These are phyloP conservation scores for Melanopsichium pennsylvanicum DNA, from an alignment of 1,284 basidiomycete genomes.

Conservation along the genomic window DNA sequence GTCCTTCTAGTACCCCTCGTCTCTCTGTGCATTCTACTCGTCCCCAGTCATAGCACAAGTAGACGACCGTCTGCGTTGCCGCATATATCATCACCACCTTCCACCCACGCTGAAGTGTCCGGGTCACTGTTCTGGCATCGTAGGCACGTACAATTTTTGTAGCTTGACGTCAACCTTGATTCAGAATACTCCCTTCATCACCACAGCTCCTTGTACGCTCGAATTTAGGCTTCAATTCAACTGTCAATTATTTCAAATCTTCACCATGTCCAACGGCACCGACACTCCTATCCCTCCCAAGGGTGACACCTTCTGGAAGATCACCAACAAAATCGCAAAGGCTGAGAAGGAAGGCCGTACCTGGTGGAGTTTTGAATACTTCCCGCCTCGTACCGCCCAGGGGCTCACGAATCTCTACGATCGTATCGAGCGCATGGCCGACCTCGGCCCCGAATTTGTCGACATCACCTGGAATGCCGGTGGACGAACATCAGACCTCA, in stretches of 20 bases:
- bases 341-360: constrained; percentile 62
- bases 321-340: constrained; percentile 64
- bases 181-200: constrained; percentile 37
- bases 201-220: constrained; percentile 4
- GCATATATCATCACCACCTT: constrained; percentile 2
- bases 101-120: constrained; percentile 17
- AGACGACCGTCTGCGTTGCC: constrained; percentile 1
- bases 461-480: constrained; percentile 99
- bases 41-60: not conserved
- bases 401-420: constrained; percentile 71
- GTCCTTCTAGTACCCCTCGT: no score
- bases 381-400: constrained; percentile 93
- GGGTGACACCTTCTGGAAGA: constrained; percentile 50
- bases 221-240: no score
- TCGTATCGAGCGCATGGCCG: constrained; percentile 96
- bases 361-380: constrained; percentile 83
- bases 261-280: constrained; percentile 28
- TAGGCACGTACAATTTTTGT: constrained; percentile 27
- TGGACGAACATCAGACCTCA: constrained; percentile 75
- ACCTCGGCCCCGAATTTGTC: constrained; percentile 93
- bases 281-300: constrained; percentile 23
- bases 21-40: not conserved
- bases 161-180: constrained; percentile 29
- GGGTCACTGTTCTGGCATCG: constrained; percentile 45
- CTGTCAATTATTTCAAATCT: no score